A percentile compares a stretch with the other conserved stretches of the same genome.
phyloP scores from a whole-genome alignment of 495 filamentous ascomycete genomes.

The Astrocystis sublimbata region DNA sequence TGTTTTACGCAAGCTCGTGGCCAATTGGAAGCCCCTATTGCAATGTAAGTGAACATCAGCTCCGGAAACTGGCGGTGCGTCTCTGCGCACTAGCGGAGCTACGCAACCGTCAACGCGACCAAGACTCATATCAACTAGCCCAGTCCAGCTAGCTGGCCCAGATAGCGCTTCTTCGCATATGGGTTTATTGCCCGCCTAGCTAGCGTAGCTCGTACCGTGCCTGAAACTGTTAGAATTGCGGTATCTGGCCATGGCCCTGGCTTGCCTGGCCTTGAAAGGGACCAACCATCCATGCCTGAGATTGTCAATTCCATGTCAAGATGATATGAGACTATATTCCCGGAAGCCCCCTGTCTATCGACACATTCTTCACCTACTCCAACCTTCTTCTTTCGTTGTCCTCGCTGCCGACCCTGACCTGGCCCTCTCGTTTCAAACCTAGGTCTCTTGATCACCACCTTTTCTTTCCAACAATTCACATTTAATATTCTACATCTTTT shows the following conservation, averaged over 20 bases:
- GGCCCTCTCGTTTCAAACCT: conserved; percentile 9
- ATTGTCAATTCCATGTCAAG: conserved; percentile 1
- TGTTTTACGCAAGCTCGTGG: neutral
- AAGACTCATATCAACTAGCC: neutral
- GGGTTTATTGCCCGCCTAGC: neutral
- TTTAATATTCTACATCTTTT: conserved; percentile 20
- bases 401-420: conserved; percentile 9
- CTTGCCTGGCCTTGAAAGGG: neutral
- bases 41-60: neutral
- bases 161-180: neutral
- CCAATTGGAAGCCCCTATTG: neutral
- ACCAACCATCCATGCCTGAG: conserved; percentile 8
- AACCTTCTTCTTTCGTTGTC: conserved; percentile 15
- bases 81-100: conserved; percentile 7
- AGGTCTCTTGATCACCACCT: neutral
- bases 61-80: conserved; percentile 6
- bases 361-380: neutral
- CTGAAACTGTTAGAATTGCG: neutral
- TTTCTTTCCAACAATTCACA: neutral
- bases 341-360: conserved; percentile 3
- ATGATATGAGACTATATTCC: conserved; percentile 4
- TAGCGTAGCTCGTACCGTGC: conserved; percentile 4
- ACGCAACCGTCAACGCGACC: too few species aligned
- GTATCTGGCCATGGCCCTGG: too few species aligned
- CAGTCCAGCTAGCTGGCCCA: neutral